These are phyloP conservation scores for Xylariomycetidae sp. DNA, from an alignment of 2,329 filamentous ascomycete genomes.

Conservation along the genomic window DNA sequence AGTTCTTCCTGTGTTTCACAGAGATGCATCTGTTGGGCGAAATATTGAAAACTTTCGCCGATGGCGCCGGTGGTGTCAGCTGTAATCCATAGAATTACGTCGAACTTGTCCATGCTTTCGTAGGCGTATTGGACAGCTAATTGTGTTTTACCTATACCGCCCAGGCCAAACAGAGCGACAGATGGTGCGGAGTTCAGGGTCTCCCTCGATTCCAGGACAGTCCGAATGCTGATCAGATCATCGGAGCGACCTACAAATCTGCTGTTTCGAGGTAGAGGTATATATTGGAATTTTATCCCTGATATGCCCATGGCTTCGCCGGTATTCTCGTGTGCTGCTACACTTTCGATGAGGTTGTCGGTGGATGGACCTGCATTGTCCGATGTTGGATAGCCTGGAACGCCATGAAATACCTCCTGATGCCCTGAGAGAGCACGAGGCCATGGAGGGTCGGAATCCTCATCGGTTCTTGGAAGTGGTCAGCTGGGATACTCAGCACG, in stretches of 20 bases:
- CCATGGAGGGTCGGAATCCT: no score
- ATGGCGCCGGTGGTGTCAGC: slow-evolving; percentile 16
- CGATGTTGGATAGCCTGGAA: no score
- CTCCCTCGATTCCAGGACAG: slow-evolving; percentile 1
- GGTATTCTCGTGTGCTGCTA: slow-evolving; percentile 6
- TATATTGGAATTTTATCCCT: slow-evolving; percentile 6
- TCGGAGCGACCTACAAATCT: slow-evolving; percentile 6
- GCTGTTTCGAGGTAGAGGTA: slow-evolving; percentile 3
- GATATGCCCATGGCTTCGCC: no score
- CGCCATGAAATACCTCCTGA: no score
- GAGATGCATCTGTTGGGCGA: no score
- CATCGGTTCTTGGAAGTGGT: no score
- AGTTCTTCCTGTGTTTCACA: slow-evolving; percentile 10
- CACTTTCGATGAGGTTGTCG: slow-evolving; percentile 3
- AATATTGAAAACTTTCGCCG: slow-evolving; percentile 19
- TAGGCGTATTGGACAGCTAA: slow-evolving; percentile 24
- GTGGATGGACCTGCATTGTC: no score
- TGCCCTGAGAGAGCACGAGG: no score
- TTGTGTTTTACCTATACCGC: slow-evolving; percentile 28
- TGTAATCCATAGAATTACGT: slow-evolving; percentile 22
- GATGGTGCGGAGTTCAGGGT: slow-evolving; percentile 12
- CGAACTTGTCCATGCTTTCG: slow-evolving; percentile 13
- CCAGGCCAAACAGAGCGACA: slow-evolving; percentile 25
- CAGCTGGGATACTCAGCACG: no score
- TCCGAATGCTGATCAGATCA: slow-evolving; percentile 1